Percentiles rank a stretch among this genome's conserved stretches.
Conservation (phyloP, 23 red algal genomes). For the Gracilaria caudata region DNA sequence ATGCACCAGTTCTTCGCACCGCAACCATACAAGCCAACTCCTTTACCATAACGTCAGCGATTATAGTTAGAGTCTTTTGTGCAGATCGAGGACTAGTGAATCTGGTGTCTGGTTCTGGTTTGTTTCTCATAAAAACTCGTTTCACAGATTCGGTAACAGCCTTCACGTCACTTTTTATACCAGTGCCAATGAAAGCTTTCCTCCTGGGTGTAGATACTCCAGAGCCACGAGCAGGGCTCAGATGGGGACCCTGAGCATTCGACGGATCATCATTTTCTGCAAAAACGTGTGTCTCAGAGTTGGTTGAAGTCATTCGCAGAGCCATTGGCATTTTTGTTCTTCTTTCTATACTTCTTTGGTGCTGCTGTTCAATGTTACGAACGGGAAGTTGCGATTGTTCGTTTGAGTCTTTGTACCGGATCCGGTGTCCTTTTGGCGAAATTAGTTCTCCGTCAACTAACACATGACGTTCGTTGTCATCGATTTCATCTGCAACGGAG, state of each 20-base stretch:
- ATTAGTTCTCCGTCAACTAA: background rate
- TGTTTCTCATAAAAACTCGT: slow-evolving; percentile 14
- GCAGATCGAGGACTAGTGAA: slow-evolving; percentile 30
- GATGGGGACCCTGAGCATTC: background rate
- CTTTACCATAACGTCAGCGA: slow-evolving; percentile 24
- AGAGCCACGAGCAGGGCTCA: background rate
- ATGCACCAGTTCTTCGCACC: slow-evolving; percentile 7
- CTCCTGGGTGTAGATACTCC: background rate
- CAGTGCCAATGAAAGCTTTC: background rate
- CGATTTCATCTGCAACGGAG: background rate
- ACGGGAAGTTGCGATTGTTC: background rate
- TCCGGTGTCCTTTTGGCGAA: background rate
- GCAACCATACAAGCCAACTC: slow-evolving; percentile 21
- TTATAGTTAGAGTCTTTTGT: slow-evolving; percentile 4
- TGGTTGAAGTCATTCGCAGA: background rate
- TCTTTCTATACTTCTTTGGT: background rate
- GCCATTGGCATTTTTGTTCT: too few species aligned
- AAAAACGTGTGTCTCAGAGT: background rate
- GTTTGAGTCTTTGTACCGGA: background rate
- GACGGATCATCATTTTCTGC: background rate
- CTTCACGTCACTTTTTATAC: slow-evolving; percentile 16
- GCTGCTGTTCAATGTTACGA: background rate
- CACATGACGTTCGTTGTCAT: background rate
- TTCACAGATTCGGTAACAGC: slow-evolving; percentile 7
- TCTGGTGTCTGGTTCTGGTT: slow-evolving; percentile 23